Evolutionary conservation across 1,284 basidiomycete genomes (phyloP), one percentile per base, ranked within the genome.

Genomic region (Flammula alnicola): DNA sequence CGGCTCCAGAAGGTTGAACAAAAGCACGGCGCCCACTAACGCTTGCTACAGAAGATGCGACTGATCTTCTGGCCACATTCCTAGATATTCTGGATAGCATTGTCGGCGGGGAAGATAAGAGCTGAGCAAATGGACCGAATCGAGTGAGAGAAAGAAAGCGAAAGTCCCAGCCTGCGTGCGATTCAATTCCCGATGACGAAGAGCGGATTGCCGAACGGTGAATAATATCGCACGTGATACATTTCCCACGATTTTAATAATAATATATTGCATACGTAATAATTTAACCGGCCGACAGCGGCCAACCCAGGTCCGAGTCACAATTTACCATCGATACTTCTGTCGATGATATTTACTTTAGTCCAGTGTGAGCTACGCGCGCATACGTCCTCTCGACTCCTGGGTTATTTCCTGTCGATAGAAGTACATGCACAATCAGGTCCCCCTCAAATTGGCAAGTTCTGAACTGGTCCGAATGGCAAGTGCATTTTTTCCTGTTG

Each of bases 1-100:
- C 89, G 44, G 89, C 81, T 50, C 80, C 79, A 6, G 90, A 91
- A 12, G 89, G 89, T 60, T 90, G 86, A 22, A 91, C 87, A 57
- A 88, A 83, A 5, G 67, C 60, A 57, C 80, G 69, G 63, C 73
- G 66, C 61, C 61, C 56, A 39, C 50, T 59, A 16, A 49, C 40
- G 30, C 48, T 49, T 3, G 59, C 57, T 2, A 58, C 47, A 5
- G 58, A 45, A 25, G 58, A 38, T 22, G 56, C 48, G 9, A 63
- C 54, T 9, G 67, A 55, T 46, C 66, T 61, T 33, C 67, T 64
- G 30, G 66, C 58, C 48, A 68, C 66, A 55, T 68, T 71, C 54
- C 74, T 74, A 25, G 81, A 76, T 39, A 81, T 60, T 62, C 77
- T 77, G 44, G 80, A 78, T 50, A 84, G 68, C 83, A 84, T 84